Percentiles rank a stretch among this genome's conserved stretches.
phyloP scores from a whole-genome alignment of 495 filamentous ascomycete genomes.

The Entonaema liquescens region DNA sequence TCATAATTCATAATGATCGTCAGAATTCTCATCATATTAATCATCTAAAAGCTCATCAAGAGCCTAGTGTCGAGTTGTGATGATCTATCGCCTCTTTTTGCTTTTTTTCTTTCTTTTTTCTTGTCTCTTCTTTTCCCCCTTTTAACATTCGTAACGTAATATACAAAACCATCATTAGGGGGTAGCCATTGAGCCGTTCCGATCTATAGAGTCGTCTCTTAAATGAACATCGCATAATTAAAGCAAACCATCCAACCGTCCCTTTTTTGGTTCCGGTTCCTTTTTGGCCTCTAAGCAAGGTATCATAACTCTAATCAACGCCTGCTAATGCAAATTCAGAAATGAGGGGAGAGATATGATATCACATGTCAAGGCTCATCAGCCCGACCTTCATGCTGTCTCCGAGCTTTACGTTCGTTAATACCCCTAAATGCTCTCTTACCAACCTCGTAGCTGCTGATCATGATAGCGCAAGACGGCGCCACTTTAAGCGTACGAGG shows the following conservation, averaged over 20 bases:
- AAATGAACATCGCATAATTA: constrained; percentile 13
- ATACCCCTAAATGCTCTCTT: constrained; percentile 84
- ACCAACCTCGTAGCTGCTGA: constrained; percentile 94
- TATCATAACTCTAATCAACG: constrained; percentile 36
- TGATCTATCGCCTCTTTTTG: constrained; percentile 18
- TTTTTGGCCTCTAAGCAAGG: constrained; percentile 31
- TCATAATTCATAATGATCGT: constrained; percentile 3
- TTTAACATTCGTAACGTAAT: constrained; percentile 12
- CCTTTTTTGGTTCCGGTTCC: constrained; percentile 25
- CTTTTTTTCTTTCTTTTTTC: constrained; percentile 4
- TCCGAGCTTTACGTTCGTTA: constrained; percentile 68
- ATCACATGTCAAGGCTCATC: constrained; percentile 25
- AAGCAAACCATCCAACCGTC: constrained; percentile 3
- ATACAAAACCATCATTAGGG: constrained; percentile 20
- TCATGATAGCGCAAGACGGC: constrained; percentile 99
- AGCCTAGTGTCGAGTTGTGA: constrained; percentile 8
- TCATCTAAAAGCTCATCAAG: constrained; percentile 5
- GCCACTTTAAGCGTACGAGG: constrained; percentile 93
- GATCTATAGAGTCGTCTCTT: constrained; percentile 29
- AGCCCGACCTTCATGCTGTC: constrained; percentile 16
- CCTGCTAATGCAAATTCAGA: constrained; percentile 36
- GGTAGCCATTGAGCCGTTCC: neutral
- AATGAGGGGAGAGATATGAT: constrained; percentile 23
- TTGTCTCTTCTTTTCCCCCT: neutral
- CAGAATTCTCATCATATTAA: constrained; percentile 19